Base-by-base conservation (phyloP, 179 eudicot genomes). In the Actinidia arguta region DNA sequence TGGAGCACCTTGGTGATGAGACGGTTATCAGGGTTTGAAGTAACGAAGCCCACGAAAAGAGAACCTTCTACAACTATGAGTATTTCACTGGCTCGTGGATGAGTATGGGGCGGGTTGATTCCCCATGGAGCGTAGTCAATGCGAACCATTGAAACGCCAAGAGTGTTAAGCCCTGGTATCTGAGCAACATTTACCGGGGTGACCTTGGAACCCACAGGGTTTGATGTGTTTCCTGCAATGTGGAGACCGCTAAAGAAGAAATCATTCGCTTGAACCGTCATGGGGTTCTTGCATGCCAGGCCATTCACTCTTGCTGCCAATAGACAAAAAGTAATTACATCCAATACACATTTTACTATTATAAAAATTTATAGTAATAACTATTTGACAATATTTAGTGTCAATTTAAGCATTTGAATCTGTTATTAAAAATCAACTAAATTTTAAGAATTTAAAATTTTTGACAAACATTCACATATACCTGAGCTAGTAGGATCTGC, bases 401-500 rank as follows among this genome's bases (percentile, higher is more conserved):
- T 3, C 4, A n/a, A 59, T 59, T 18, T 24, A 59, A 59, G 17
- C 12, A 8, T 58, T 58, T 58, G 4, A 58, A 58, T 58, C 17
- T 4, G 13, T 13, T 13, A 12, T 58, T 55, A 9, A 48, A 8
- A 48, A 18, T 11, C 11, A 54, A 11, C 58, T 54, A 11, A 4
- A 11, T 8, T 8, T 18, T 18, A 51, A 52, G 50, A 17, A 73
- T 9, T 6, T 6, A 24, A 6, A 68, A 9, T n/a, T n/a, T n/a
- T n/a, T n/a, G n/a, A 68, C 11, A 11, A 9, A 63, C 5, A 51
- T 8, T 31, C 5, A 1, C 4, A 4, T 17, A 20, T 82, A 83
- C 86, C 83, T 62, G 54, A 76, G 39, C 82, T 48, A 10, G 36
- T 61, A 16, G 70, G 36, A 8, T 83, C 86, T 31, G 83, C 86